These are phyloP conservation scores for Spathaspora hagerdaliae DNA, from an alignment of 805 yeast genomes.

Conservation along the genomic window DNA sequence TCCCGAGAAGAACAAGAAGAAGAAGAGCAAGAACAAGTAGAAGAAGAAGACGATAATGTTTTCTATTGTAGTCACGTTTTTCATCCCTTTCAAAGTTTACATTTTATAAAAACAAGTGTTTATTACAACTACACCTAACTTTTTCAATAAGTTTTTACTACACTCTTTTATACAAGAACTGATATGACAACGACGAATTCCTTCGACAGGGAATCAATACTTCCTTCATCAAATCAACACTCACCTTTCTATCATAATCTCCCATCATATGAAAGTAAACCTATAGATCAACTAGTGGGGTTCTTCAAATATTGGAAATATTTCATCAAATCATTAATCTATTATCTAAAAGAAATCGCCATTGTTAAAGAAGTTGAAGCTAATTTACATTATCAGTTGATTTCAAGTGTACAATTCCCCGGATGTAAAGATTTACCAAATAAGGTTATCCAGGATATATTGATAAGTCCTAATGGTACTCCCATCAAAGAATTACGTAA, in stretches of 20 bases:
- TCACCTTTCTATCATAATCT: slow-evolving; percentile 38
- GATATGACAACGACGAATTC: neutral
- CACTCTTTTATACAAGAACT: too few relatives aligned
- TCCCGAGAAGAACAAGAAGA: too few relatives aligned
- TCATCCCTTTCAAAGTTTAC: too few relatives aligned
- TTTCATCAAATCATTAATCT: slow-evolving; percentile 32
- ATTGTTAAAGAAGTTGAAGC: slow-evolving; percentile 45
- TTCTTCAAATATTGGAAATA: slow-evolving; percentile 40
- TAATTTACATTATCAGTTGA: slow-evolving; percentile 33
- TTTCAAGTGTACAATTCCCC: slow-evolving; percentile 36
- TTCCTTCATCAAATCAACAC: slow-evolving; percentile 29
- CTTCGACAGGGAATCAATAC: slow-evolving; percentile 16
- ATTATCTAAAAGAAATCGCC: slow-evolving; percentile 40
- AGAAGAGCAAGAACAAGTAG: too few relatives aligned
- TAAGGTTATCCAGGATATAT: slow-evolving; percentile 6
- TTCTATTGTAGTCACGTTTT: too few relatives aligned
- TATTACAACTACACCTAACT: too few relatives aligned
- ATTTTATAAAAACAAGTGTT: too few relatives aligned
- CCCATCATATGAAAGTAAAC: slow-evolving; percentile 36
- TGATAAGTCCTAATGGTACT: neutral
- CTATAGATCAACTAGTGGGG: slow-evolving; percentile 33
- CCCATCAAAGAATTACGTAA: slow-evolving; percentile 9
- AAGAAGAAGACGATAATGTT: too few relatives aligned
- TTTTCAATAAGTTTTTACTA: too few relatives aligned
- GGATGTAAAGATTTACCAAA: slow-evolving; percentile 40